These are phyloP conservation scores for Coemansia sp. DNA, from an alignment of 192 early-diverging fungal genomes.

Conservation along the genomic window DNA sequence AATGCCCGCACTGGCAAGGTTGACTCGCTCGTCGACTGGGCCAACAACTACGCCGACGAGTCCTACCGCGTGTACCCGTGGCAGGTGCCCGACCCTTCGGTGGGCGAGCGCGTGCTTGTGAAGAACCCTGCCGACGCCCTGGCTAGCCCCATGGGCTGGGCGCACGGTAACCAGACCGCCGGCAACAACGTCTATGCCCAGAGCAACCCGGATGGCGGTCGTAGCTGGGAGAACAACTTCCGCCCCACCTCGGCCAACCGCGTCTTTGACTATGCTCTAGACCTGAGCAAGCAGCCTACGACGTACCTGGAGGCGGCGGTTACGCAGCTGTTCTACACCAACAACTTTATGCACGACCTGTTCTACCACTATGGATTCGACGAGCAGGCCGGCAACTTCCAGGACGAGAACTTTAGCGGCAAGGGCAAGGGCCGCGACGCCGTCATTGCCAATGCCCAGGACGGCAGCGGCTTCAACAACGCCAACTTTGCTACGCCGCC, in stretches of 20 bases:
- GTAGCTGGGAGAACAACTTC: slow-evolving; percentile 77
- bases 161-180: slow-evolving; percentile 57
- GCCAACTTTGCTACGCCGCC: slow-evolving; percentile 96
- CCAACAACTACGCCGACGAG: slow-evolving; percentile 23
- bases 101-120: slow-evolving; percentile 60
- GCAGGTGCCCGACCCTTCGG: slow-evolving; percentile 73
- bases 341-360: slow-evolving; percentile 88
- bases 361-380: slow-evolving; percentile 88
- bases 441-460: slow-evolving; percentile 89
- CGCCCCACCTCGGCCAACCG: slow-evolving; percentile 45
- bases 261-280: slow-evolving; percentile 73
- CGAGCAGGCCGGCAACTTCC: slow-evolving; percentile 93
- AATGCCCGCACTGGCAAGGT: slow-evolving; percentile 61
- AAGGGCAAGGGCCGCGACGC: slow-evolving; percentile 77
- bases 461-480: slow-evolving; percentile 87
- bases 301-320: slow-evolving; percentile 79
- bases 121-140: slow-evolving; percentile 56
- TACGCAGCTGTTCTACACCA: slow-evolving; percentile 90
- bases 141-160: slow-evolving; percentile 86
- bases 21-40: slow-evolving; percentile 79
- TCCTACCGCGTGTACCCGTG: slow-evolving; percentile 83
- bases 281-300: slow-evolving; percentile 63
- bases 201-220: slow-evolving; percentile 76
- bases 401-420: slow-evolving; percentile 78
- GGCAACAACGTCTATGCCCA: slow-evolving; percentile 98